Base-by-base conservation (phyloP, 129 eudicot species). In the Pseudognaphalium luteoalbum region DNA sequence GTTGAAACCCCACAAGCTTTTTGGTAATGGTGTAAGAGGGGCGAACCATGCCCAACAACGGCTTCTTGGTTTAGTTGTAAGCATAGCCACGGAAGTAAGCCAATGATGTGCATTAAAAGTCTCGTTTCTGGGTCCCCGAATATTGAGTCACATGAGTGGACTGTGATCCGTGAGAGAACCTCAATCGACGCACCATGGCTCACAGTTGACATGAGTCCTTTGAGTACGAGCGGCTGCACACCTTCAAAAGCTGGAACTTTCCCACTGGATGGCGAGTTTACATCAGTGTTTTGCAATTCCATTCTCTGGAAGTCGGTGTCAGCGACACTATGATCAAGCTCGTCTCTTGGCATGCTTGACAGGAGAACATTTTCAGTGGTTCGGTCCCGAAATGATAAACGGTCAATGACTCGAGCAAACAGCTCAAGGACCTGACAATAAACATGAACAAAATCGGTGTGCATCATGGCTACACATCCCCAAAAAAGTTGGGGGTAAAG, bases 381-480 rank as follows among this genome's bases (percentile, higher is more conserved):
- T 51, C 93, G 84, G 68, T 94, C 99, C 7, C 94, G 85, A 74
- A 94, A 94, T 17, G 99, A 91, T 52, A 94, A 84, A 42, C 99
- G 96, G 37, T 87, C 96, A 22, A 94, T 91, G 37, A 91, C 99
- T 15, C 97, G 91, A 47, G 92, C 87, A 84, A 94, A 91, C 29
- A 94, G 89, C 88, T 94, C 99, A 8, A 94, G 97, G 28, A 91
- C 97, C 84, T 94, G 99, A 78, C 99, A 91, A 81, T 89, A 94
- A 14, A 94, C 97, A 25, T 94, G 97, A 51, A 94, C 92, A 35
- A 94, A 94, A 33, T 91, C 94, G 4, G 99, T 94, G 78, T 94
- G 99, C 99, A 94, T 94, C 97, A 94, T 86, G 47, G 97, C 99
- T 7, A 94, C 99, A 83, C 99, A 94, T 9, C 99, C 99, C 99